Conservation (phyloP, 352 stramenopile genomes). For the Globisporangium spinosum region DNA sequence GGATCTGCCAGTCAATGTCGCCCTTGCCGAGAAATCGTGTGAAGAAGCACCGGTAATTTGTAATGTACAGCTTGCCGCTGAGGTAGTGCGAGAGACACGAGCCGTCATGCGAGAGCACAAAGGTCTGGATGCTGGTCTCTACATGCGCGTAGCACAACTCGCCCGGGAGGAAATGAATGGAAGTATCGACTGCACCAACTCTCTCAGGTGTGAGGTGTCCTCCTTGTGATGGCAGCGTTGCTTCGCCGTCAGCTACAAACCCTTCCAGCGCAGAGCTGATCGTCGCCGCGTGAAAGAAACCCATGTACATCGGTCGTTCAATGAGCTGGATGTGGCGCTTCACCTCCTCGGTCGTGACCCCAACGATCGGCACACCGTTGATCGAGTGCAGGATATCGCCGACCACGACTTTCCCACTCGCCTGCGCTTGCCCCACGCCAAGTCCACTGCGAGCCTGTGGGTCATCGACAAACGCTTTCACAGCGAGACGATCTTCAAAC, state of each 20-base stretch:
- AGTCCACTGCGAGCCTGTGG: conserved; percentile 20
- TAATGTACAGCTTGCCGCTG: conserved; percentile 75
- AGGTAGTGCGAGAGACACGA: conserved; percentile 70
- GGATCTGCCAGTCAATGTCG: conserved; percentile 73
- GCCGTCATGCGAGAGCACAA: conserved; percentile 58
- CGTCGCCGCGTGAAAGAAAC: conserved; percentile 47
- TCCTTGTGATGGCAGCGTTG: neutral
- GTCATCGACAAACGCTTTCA: conserved; percentile 72
- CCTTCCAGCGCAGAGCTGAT: conserved; percentile 9
- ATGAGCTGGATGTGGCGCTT: conserved; percentile 77
- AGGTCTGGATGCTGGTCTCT: conserved; percentile 62
- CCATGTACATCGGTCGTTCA: conserved; percentile 60
- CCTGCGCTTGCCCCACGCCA: conserved; percentile 49
- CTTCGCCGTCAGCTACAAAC: conserved; percentile 13
- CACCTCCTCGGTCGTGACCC: conserved; percentile 73
- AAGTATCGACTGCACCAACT: conserved; percentile 2
- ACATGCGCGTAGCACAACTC: conserved; percentile 81
- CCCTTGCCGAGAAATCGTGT: conserved; percentile 40
- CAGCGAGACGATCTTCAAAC: conserved; percentile 52
- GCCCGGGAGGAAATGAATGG: conserved; percentile 50
- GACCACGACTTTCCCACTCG: conserved; percentile 52
- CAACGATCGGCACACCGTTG: conserved; percentile 70
- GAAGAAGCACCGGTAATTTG: conserved; percentile 84
- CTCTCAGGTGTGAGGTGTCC: neutral
- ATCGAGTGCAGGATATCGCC: conserved; percentile 78